Conservation (phyloP, 371 early-diverging fungal genomes). For the Mortierella polycephala region DNA sequence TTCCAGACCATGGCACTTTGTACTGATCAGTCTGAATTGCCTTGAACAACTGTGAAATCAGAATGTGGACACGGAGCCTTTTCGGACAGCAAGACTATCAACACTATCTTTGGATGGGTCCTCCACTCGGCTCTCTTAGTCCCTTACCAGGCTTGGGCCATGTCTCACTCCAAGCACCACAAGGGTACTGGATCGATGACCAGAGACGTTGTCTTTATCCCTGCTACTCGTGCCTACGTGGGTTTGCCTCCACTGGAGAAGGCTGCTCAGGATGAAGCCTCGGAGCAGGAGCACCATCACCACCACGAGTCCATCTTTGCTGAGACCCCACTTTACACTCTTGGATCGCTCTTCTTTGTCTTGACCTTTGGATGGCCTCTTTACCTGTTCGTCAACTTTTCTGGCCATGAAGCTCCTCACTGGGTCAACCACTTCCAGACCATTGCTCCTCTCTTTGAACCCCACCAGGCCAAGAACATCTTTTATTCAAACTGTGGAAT, state of each 20-base stretch:
- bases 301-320: constrained; percentile 62
- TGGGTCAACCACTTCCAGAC: constrained; percentile 89
- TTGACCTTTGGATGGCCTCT: constrained; percentile 85
- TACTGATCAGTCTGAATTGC: background rate
- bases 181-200: constrained; percentile 80
- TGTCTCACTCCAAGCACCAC: constrained; percentile 84
- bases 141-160: constrained; percentile 82
- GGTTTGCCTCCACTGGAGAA: constrained; percentile 54
- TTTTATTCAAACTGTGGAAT: constrained; percentile 78
- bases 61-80: constrained; percentile 89
- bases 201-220: constrained; percentile 90
- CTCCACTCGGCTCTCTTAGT: constrained; percentile 88
- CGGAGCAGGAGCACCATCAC: constrained; percentile 51
- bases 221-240: constrained; percentile 65
- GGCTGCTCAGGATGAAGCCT: constrained; percentile 27
- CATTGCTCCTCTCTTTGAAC: constrained; percentile 74
- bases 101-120: constrained; percentile 83
- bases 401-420: constrained; percentile 72
- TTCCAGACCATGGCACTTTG: background rate
- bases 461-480: constrained; percentile 71
- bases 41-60: background rate
- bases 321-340: constrained; percentile 71
- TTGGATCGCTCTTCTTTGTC: constrained; percentile 66
- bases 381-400: constrained; percentile 77
- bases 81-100: constrained; percentile 76